Base-by-base conservation (phyloP, 176 grass and related monocot genomes). In the Lolium perenne region DNA sequence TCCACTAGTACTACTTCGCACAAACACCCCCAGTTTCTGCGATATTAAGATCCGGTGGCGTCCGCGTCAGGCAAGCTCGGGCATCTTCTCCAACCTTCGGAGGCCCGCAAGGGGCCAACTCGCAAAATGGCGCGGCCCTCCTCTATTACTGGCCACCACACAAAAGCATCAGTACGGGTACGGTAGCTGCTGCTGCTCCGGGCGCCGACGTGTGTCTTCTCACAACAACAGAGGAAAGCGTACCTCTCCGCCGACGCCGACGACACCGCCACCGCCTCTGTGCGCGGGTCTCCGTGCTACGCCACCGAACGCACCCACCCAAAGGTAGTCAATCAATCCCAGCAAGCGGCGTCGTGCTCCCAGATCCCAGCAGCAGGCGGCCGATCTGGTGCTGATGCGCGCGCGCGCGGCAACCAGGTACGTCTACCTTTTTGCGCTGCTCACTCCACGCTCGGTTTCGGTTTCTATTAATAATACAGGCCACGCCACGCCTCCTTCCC, bases 351-450 rank as follows among this genome's bases (percentile, higher is more conserved):
- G 32, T 35, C 32, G 32, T 35, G 32, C 32, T 25, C 82, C 67
- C 82, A 29, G 26, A 29, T 29, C 26, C 26, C 26, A 76, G 83
- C 68, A 25, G 50, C 66, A 50, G 66, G 6, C 71, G 45, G 69
- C n/a, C 51, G 83, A 60, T 90, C 71, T 82, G 83, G 86, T 90
- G 88, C 71, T 82, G 83, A 90, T 90, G 88, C 88, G 20, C 51
- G 40, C 83, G n/a, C 83, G 76, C 88, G 88, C 61, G 88, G 78
- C 81, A 15, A 32, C 54, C 50, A 77, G 88, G 88, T 90, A 57
- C 75, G 6, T 11, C 16, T 76, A 32, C 38, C 7, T 38, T 69
- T 69, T 9, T 78, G 5, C 10, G 0, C 53, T 41, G 38, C 74
- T 69, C 65, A 40, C 65, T 69, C 65, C 32, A 38, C 65, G 29